Conservation (phyloP, 352 stramenopile genomes). For the Pythium brachiatum region DNA sequence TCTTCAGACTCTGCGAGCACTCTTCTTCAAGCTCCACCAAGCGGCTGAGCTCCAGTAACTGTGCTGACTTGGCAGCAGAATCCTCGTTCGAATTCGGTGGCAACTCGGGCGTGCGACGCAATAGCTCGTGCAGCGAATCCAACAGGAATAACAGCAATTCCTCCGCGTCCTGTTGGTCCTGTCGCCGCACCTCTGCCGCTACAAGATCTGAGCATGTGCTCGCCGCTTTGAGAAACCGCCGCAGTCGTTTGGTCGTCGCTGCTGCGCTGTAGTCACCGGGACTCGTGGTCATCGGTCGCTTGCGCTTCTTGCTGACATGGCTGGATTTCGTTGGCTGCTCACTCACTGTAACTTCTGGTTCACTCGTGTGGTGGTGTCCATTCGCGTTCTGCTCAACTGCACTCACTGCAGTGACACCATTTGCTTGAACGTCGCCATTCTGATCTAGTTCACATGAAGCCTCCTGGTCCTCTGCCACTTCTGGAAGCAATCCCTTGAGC, state of each 20-base stretch:
- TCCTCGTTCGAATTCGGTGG: background rate
- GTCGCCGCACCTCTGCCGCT: slow-evolving; percentile 26
- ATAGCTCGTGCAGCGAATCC: slow-evolving; percentile 62
- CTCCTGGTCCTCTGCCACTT: background rate
- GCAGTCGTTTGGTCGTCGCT: slow-evolving; percentile 20
- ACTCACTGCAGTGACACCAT: background rate
- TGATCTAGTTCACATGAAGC: background rate
- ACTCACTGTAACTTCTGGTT: background rate
- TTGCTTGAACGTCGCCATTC: background rate
- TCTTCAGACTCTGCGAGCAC: slow-evolving; percentile 27
- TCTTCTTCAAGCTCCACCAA: slow-evolving; percentile 30
- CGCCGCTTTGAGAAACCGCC: slow-evolving; percentile 29
- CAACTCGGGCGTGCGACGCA: slow-evolving; percentile 17
- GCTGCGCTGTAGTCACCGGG: slow-evolving; percentile 8
- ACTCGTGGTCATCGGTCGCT: slow-evolving; percentile 9
- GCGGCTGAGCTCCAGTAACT: slow-evolving; percentile 16
- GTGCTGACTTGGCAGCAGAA: background rate
- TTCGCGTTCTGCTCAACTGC: background rate
- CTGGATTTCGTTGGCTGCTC: background rate
- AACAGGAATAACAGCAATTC: slow-evolving; percentile 73
- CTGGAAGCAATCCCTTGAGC: slow-evolving; percentile 18
- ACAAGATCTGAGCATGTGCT: slow-evolving; percentile 59
- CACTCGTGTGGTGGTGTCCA: background rate
- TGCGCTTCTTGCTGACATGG: slow-evolving; percentile 15
- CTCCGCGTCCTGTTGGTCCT: slow-evolving; percentile 85